Percentiles rank a stretch among this genome's conserved stretches.
These are phyloP conservation scores for Pseudocercospora ulei DNA, from an alignment of 2,329 filamentous ascomycete genomes.

Conservation along the genomic window DNA sequence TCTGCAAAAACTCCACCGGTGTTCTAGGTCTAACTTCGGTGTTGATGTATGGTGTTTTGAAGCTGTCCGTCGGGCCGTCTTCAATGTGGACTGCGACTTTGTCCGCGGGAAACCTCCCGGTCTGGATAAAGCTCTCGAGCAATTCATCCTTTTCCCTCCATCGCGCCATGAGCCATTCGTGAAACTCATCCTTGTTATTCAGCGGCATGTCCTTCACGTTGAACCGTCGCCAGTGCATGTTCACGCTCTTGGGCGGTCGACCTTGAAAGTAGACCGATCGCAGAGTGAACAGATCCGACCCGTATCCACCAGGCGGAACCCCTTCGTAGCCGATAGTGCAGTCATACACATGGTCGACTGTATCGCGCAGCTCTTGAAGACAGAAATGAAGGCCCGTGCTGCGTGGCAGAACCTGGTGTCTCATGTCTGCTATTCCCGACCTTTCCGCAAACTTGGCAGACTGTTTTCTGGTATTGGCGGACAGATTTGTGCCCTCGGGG, in stretches of 20 bases:
- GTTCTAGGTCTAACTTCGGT: slow-evolving; percentile 39
- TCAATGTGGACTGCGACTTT: slow-evolving; percentile 34
- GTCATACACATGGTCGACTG: slow-evolving; percentile 76
- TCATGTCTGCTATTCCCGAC: slow-evolving; percentile 56
- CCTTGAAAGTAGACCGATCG: slow-evolving; percentile 80
- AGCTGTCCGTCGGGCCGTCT: slow-evolving; percentile 26
- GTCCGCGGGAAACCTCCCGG: slow-evolving; percentile 72
- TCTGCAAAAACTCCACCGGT: slow-evolving; percentile 38
- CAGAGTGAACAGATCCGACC: slow-evolving; percentile 79
- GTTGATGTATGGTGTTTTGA: slow-evolving; percentile 41
- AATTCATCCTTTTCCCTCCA: slow-evolving; percentile 90
- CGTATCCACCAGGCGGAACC: slow-evolving; percentile 68
- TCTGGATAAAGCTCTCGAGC: slow-evolving; percentile 63
- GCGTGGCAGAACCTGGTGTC: slow-evolving; percentile 65
- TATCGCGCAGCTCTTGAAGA: slow-evolving; percentile 61
- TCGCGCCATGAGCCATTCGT: slow-evolving; percentile 67
- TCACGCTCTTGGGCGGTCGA: slow-evolving; percentile 82
- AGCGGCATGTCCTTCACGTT: slow-evolving; percentile 69
- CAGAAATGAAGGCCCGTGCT: slow-evolving; percentile 75
- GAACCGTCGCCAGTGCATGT: slow-evolving; percentile 93
- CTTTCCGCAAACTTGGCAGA: slow-evolving; percentile 71
- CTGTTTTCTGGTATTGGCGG: slow-evolving; percentile 58
- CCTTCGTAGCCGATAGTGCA: slow-evolving; percentile 95
- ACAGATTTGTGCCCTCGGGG: slow-evolving; percentile 77
- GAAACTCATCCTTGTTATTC: slow-evolving; percentile 60